Evolutionary conservation across 441 rosid genomes (phyloP).

Genomic region (Hura crepitans): DNA sequence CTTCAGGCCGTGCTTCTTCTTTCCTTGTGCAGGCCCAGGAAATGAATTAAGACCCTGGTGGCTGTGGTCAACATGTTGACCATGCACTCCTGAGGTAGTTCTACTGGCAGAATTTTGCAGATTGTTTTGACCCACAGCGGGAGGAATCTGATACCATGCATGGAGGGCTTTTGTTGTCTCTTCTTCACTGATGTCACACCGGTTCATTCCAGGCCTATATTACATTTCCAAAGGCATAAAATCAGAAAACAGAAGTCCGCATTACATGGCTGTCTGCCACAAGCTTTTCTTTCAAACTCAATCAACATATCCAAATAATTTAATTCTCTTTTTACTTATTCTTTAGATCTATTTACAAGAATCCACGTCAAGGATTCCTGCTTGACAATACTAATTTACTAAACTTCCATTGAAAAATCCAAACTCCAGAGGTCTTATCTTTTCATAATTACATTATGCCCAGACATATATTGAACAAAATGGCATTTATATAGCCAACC

Average conservation of each 20-base stretch:
- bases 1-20: slow-evolving; percentile 36
- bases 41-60: slow-evolving; percentile 28
- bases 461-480: too few species aligned
- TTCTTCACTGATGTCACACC: slow-evolving; percentile 59
- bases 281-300: neutral
- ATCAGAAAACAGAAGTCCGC: slow-evolving; percentile 15
- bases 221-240: slow-evolving; percentile 25
- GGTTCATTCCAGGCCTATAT: slow-evolving; percentile 74
- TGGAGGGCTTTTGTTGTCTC: slow-evolving; percentile 53
- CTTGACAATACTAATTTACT: neutral
- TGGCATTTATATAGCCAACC: neutral
- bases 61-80: slow-evolving; percentile 30
- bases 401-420: neutral
- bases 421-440: neutral
- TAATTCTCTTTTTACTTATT: neutral
- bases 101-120: slow-evolving; percentile 32
- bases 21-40: slow-evolving; percentile 30
- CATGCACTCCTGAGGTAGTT: slow-evolving; percentile 20
- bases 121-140: slow-evolving; percentile 28
- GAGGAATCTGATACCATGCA: slow-evolving; percentile 29
- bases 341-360: neutral
- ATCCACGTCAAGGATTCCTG: neutral
- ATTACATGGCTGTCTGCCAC: neutral
- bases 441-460: neutral
- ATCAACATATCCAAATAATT: neutral